Base-by-base conservation (phyloP, 2,329 filamentous ascomycete species). In the Cladosporium sp. region DNA sequence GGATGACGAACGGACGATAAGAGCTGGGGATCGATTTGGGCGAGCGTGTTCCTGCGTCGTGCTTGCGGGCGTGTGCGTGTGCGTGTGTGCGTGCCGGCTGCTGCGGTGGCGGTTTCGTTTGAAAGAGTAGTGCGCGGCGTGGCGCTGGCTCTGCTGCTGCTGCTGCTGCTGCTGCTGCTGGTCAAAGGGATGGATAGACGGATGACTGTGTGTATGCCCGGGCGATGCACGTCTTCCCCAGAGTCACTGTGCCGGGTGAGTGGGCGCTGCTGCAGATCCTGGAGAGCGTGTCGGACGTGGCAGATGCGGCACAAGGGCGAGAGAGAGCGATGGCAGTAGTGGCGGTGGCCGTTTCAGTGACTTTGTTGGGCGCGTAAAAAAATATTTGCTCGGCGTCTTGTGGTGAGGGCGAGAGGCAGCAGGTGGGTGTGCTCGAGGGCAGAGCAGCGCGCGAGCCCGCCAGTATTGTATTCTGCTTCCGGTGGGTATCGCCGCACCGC, bases 1-100 rank as follows among this genome's bases (percentile, higher is more conserved):
- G 49, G 52, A 63, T 63, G 60, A 63, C 60, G 60, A 63, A 37
- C 58, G 58, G 57, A 59, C 57, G 50, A 53, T 53, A 57, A 57
- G 53, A 57, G 53, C 53, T 57, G 53, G 35, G 37, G 21, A 49
- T 46, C 49, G 60, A 55, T 52, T 44, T 44, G 40, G 40, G 40
- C 40, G 37, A 16, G 35, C 14, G 40, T 61, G 60, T 63, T 63
- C 60, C 60, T 63, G 60, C 60, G 60, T 63, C 60, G 60, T 33
- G 60, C 60, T 33, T 33, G 59, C 59, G 37, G 4, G 35, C 35
- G 35, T 37, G 14, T 14, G 35, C 31, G 33, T 14, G 14, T 4
- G 33, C 16, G 37, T 21, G 40, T 37, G 37, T 21, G 40, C 18
- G 40, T 52, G 60, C 60, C 60, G 56, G 56, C 33, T 35, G 50